Evolutionary conservation across 345 rosid species (phyloP), one percentile per base, ranked within the genome.

Genomic region (Linum trigynum): DNA sequence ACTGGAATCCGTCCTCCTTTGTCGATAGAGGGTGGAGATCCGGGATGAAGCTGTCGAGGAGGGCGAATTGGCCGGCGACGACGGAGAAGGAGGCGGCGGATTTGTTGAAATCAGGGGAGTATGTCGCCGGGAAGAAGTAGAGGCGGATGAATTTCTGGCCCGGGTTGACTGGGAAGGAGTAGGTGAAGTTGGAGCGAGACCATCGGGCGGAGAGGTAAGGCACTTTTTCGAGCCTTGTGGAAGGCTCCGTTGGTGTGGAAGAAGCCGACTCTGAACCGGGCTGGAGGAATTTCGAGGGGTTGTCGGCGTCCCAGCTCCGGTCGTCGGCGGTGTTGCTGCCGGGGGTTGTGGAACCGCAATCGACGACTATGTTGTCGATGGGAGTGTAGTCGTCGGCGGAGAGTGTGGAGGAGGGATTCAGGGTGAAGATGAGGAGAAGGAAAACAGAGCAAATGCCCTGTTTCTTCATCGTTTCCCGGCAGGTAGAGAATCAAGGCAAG

Each of bases 41-140:
- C 2, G 71, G 73, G 7, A 72, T 78, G 65, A 78, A 78, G 66
- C 70, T 78, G 32, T 50, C 70, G 17, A 78, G 67, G 9, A 78
- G 73, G 38, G 72, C 67, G 59, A 16, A 67, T 32, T 8, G 4
- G 14, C 50, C 63, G 2, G 74, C 67, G 16, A 37, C 64, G 58
- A 75, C 77, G 15, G 75, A 60, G 68, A 79, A 75, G 39, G 67
- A 69, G 50, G 72, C 61, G 2, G 10, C 37, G 3, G 65, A 41
- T 23, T 62, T 9, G 39, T 59, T 58, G 50, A 53, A 61, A 38
- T 17, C 42, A 16, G 38, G 60, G 15, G 35, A 38, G 67, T 69
- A 70, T 16, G 51, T 4, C 1, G 43, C n/a, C 0, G 63, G 72
- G 36, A 66, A 61, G 65, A 77, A 74, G 68, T 74, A 23, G 23